Conservation (phyloP, 495 filamentous ascomycete species). For the Neurospora sp. region DNA sequence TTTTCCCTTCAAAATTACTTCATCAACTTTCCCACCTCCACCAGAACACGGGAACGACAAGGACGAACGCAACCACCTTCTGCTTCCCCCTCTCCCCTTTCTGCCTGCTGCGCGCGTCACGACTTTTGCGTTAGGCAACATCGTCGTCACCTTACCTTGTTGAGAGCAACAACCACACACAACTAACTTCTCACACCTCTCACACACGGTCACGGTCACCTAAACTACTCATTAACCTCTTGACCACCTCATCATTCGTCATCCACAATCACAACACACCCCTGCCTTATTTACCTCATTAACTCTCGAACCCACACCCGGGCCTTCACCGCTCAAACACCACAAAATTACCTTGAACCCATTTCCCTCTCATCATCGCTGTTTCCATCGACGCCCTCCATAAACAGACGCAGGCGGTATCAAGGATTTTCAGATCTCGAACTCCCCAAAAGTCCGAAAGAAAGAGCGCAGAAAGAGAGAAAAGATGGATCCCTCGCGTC, state of each 20-base stretch:
- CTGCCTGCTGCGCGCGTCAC: background rate
- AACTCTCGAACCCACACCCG: background rate
- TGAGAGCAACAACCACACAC: background rate
- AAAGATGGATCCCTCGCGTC: conserved; percentile 10
- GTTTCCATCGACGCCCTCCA: background rate
- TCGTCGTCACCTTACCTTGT: background rate
- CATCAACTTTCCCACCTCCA: background rate
- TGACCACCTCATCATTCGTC: background rate
- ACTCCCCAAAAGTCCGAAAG: background rate
- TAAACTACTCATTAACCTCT: background rate
- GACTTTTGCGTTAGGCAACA: background rate
- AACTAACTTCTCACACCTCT: background rate
- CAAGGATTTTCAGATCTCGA: background rate
- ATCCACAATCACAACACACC: background rate
- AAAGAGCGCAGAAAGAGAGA: background rate
- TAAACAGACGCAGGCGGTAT: background rate
- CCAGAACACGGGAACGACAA: background rate
- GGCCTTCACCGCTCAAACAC: background rate
- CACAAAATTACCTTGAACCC: background rate
- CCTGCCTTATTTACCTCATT: background rate
- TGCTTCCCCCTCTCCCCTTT: background rate
- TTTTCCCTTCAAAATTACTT: background rate
- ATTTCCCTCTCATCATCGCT: background rate
- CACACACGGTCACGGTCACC: background rate
- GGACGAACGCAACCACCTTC: background rate